Evolutionary conservation across 2,329 filamentous ascomycete species (phyloP).

Genomic region (Xylaria polymorpha): DNA sequence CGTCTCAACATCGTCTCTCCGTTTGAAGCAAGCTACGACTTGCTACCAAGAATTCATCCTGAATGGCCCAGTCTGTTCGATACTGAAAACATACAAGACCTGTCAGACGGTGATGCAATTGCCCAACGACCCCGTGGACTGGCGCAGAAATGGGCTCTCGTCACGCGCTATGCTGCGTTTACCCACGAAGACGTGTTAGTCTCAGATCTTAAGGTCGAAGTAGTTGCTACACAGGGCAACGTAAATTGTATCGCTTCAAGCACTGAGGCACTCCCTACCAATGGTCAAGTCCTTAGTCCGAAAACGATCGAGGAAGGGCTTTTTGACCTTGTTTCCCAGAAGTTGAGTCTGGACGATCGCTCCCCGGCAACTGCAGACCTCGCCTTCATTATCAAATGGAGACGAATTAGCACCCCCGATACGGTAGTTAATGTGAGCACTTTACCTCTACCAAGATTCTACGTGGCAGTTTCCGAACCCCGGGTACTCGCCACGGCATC

Average conservation of each 20-base stretch:
- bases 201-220: slow-evolving; percentile 68
- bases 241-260: slow-evolving; percentile 67
- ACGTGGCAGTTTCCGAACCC: slow-evolving; percentile 85
- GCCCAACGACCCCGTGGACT: slow-evolving; percentile 66
- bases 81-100: slow-evolving; percentile 60
- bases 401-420: slow-evolving; percentile 57
- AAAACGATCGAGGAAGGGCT: slow-evolving; percentile 77
- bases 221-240: slow-evolving; percentile 70
- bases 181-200: slow-evolving; percentile 77
- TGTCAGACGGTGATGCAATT: slow-evolving; percentile 49
- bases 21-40: slow-evolving; percentile 92
- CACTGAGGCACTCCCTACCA: slow-evolving; percentile 53
- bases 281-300: slow-evolving; percentile 66
- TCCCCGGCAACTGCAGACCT: slow-evolving; percentile 79
- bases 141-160: slow-evolving; percentile 82
- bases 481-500: slow-evolving; percentile 76
- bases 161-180: slow-evolving; percentile 80
- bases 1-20: slow-evolving; percentile 81
- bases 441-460: slow-evolving; percentile 82
- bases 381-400: slow-evolving; percentile 81
- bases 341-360: slow-evolving; percentile 83
- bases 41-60: slow-evolving; percentile 80
- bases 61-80: slow-evolving; percentile 93
- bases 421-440: slow-evolving; percentile 68
- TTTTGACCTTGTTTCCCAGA: slow-evolving; percentile 81